Evolutionary conservation across 352 stramenopile species (phyloP).

Genomic region (Albugo candida): DNA sequence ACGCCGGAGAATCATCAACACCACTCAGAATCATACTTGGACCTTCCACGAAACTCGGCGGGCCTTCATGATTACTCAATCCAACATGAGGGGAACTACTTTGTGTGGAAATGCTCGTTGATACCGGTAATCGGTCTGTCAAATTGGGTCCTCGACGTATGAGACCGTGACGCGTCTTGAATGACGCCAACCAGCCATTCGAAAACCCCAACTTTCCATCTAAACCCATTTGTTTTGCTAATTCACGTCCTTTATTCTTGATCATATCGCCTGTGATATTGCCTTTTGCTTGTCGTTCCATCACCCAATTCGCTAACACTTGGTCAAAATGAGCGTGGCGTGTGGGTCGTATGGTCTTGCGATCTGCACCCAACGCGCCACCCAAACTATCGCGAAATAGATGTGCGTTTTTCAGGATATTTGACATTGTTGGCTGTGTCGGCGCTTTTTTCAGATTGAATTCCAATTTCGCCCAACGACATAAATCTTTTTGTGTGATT

Average conservation of each 20-base stretch:
- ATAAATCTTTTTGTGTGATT: constrained; percentile 79
- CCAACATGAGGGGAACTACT: constrained; percentile 12
- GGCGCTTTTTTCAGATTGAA: constrained; percentile 69
- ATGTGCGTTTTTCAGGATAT: constrained; percentile 77
- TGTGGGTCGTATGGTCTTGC: constrained; percentile 71
- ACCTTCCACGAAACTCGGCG: constrained; percentile 21
- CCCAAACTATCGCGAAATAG: constrained; percentile 72
- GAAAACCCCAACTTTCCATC: constrained; percentile 71
- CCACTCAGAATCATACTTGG: constrained; percentile 24
- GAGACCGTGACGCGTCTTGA: constrained; percentile 67
- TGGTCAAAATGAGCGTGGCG: constrained; percentile 61
- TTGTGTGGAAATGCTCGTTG: neutral
- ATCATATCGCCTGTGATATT: constrained; percentile 81
- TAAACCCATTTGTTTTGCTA: constrained; percentile 67
- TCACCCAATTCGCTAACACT: constrained; percentile 76
- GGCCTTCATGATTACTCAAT: constrained; percentile 3
- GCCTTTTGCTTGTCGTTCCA: constrained; percentile 74
- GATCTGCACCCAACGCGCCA: constrained; percentile 46
- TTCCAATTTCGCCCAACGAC: constrained; percentile 76
- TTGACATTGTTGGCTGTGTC: constrained; percentile 63
- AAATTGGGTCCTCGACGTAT: constrained; percentile 25
- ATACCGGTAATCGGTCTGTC: neutral
- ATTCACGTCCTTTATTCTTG: constrained; percentile 62
- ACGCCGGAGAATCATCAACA: constrained; percentile 25
- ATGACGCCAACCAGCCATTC: constrained; percentile 71